Evolutionary conservation across 2,329 filamentous ascomycete species (phyloP), one percentile per base, ranked within the genome.

Genomic region (Westerdykella sp.): DNA sequence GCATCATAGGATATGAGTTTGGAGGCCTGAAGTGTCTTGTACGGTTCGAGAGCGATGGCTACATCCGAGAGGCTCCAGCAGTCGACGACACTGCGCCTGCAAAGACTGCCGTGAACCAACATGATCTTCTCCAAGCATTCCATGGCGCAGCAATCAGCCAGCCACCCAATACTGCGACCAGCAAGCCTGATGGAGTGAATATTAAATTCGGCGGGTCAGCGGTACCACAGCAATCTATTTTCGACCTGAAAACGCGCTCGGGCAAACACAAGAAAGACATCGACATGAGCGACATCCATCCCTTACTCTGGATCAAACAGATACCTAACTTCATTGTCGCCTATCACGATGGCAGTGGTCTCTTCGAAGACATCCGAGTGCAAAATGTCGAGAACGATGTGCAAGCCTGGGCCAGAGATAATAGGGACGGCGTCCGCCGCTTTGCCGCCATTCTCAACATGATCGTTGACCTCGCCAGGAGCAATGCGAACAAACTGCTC

Each of bases 1-100:
- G 82, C 1, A 55, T 86, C 7, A 53, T 86, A 1, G 62, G 65
- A 3, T 86, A 85, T 47, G 46, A 65, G 0, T 78, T 87, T 50
- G 79, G 69, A 0, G 75, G 69, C 1, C 54, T 81, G 9, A 61
- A 63, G 0, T 70, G 73, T 38, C 47, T 82, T 3, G 63, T 84
- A 0, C 73, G 80, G 0, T 81, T 74, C 39, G 78, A 80, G 55
- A 69, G 66, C 0, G 80, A 85, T 57, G 81, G 79, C 0, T 84
- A 80, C 47, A 51, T 74, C 28, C 28, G 34, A n/a, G n/a, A n/a
- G n/a, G n/a, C n/a, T n/a, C n/a, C n/a, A n/a, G n/a, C n/a, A n/a
- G n/a, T n/a, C n/a, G n/a, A n/a, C n/a, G n/a, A n/a, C n/a, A n/a
- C n/a, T n/a, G n/a, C n/a, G n/a, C n/a, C n/a, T n/a, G n/a, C n/a